phyloP scores from a whole-genome alignment of 2,329 filamentous ascomycete genomes.

The Eutypella sp. region DNA sequence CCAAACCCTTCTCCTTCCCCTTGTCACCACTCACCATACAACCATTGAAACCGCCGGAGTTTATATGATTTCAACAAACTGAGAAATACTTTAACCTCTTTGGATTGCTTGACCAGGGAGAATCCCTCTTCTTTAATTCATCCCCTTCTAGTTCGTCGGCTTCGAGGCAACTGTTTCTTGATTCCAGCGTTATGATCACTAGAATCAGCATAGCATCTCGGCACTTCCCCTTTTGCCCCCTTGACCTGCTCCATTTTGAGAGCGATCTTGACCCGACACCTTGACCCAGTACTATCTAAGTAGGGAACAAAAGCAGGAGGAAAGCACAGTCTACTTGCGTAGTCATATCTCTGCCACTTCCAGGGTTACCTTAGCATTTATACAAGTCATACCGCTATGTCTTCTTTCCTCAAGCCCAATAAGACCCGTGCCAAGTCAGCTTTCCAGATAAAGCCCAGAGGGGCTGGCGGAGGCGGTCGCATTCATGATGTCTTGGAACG shows the following conservation, averaged over 20 bases:
- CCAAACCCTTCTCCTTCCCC: background rate
- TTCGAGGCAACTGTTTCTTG: background rate
- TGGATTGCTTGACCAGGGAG: background rate
- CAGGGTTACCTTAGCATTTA: too few relatives aligned
- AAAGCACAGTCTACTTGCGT: too few relatives aligned
- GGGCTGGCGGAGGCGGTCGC: constrained; percentile 43
- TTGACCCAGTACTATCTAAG: too few relatives aligned
- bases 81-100: background rate
- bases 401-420: constrained; percentile 40
- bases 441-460: constrained; percentile 38
- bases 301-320: too few relatives aligned
- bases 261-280: background rate
- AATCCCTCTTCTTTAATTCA: background rate
- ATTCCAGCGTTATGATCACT: background rate
- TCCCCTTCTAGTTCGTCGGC: too few relatives aligned
- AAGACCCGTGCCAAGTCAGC: constrained; percentile 29
- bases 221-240: too few relatives aligned
- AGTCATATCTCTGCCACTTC: too few relatives aligned
- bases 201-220: background rate
- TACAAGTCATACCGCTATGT: constrained; percentile 33
- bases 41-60: background rate
- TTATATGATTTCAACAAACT: background rate
- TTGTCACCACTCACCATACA: background rate
- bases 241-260: constrained; percentile 1
- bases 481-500: constrained; percentile 39